These are phyloP conservation scores for Pulchroboletus neoregius DNA, from an alignment of 1,284 basidiomycete genomes.

Conservation along the genomic window DNA sequence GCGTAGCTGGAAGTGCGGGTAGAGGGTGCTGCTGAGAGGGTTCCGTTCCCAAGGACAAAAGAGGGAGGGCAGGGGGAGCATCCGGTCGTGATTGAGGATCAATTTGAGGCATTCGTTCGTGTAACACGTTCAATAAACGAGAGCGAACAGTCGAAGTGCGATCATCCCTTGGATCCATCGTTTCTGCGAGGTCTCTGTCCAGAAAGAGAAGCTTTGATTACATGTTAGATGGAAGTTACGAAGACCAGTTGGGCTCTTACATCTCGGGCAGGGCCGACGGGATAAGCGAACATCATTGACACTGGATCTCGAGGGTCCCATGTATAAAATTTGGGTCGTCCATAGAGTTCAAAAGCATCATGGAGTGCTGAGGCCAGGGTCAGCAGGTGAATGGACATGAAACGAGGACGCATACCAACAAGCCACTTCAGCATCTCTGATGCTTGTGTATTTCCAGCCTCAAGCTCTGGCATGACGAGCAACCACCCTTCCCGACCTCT, in stretches of 20 bases:
- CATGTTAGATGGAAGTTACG: constrained; percentile 14
- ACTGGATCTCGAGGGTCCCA: constrained; percentile 80
- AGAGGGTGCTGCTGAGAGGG: constrained; percentile 22
- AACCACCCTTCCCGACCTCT: constrained; percentile 74
- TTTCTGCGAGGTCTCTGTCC: constrained; percentile 79
- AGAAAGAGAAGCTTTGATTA: constrained; percentile 74
- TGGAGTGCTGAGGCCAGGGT: constrained; percentile 58
- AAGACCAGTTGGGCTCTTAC: constrained; percentile 42
- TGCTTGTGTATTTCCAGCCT: constrained; percentile 44
- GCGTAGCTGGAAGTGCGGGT: constrained; percentile 10
- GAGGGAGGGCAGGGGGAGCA: constrained; percentile 20
- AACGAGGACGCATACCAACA: constrained; percentile 54
- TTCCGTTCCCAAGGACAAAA: constrained; percentile 11
- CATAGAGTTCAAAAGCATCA: constrained; percentile 84
- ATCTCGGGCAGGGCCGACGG: constrained; percentile 69
- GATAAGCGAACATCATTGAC: constrained; percentile 81
- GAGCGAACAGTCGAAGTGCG: constrained; percentile 67
- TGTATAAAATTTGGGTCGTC: constrained; percentile 75
- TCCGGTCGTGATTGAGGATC: constrained; percentile 28
- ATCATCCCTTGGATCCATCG: constrained; percentile 75
- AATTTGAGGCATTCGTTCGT: constrained; percentile 55
- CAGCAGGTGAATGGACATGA: constrained; percentile 5
- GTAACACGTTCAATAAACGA: constrained; percentile 59
- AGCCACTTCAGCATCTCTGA: constrained; percentile 94
- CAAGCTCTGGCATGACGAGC: constrained; percentile 81